Percentiles rank a stretch among this genome's conserved stretches.
These are phyloP conservation scores for Podospora bellae-mahoneyi DNA, from an alignment of 495 filamentous ascomycete genomes.

Conservation along the genomic window DNA sequence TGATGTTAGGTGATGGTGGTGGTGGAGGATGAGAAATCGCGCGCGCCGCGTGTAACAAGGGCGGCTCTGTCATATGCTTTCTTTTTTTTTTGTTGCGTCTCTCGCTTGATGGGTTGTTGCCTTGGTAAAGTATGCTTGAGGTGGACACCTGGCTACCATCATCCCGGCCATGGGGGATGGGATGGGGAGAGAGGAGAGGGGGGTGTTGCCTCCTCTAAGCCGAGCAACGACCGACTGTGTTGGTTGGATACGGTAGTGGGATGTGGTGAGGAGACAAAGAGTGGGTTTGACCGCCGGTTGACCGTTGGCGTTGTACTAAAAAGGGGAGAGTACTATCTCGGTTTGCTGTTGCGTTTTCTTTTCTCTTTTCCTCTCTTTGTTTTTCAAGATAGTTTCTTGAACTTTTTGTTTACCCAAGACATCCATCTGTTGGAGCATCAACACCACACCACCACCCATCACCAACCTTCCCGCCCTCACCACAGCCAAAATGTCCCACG, in stretches of 20 bases:
- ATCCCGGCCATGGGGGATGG: background rate
- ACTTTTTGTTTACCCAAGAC: background rate
- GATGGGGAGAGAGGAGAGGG: background rate
- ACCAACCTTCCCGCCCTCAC: background rate
- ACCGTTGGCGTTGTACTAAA: background rate
- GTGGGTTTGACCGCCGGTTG: background rate
- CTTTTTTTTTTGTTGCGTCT: background rate
- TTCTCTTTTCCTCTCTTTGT: background rate
- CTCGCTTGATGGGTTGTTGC: background rate
- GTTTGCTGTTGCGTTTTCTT: background rate
- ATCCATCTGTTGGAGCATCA: background rate
- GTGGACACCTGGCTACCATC: background rate
- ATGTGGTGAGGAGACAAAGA: background rate
- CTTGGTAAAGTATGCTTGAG: background rate
- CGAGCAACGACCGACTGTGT: background rate
- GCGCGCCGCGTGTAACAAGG: background rate
- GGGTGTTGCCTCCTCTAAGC: background rate
- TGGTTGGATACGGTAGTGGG: background rate
- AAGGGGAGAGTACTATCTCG: background rate
- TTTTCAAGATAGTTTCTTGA: slow-evolving; percentile 7
- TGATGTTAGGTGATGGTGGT: background rate
- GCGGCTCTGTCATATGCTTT: background rate
- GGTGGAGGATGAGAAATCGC: background rate
- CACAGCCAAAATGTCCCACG: slow-evolving; percentile 40
- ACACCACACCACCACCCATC: slow-evolving; percentile 8